A percentile compares a stretch with the other conserved stretches of the same genome.
phyloP scores from a whole-genome alignment of 1,284 basidiomycete species.

The Irpex sp. region DNA sequence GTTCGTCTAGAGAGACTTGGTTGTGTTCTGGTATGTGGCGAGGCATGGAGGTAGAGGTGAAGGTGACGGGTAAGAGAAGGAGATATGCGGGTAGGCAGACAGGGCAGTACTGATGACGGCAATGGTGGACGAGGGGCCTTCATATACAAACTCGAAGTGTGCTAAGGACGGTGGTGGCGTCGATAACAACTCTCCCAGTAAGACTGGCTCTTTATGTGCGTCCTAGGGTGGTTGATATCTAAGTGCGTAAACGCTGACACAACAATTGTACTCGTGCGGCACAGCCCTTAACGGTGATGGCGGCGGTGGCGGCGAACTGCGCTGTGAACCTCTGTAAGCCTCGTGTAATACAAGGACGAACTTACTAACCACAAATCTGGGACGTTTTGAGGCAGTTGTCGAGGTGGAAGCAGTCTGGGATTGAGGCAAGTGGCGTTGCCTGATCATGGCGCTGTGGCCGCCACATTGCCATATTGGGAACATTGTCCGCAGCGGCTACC shows the following conservation, averaged over 20 bases:
- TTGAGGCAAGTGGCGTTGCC: not conserved
- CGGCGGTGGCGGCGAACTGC: not conserved
- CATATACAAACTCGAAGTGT: constrained; percentile 7
- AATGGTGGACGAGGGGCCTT: constrained; percentile 2
- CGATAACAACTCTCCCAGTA: not conserved
- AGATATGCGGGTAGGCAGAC: not conserved
- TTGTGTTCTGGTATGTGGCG: constrained; percentile 27
- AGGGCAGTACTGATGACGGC: not conserved
- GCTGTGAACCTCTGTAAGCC: not conserved
- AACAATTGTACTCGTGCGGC: not conserved
- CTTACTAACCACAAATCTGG: not conserved
- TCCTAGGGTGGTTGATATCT: not conserved
- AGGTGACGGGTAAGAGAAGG: not conserved
- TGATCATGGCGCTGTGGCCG: not conserved
- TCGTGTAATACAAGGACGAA: not conserved
- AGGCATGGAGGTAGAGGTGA: not conserved
- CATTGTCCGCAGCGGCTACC: not conserved
- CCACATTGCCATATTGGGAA: not conserved
- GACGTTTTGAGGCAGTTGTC: not conserved
- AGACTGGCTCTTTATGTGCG: not conserved
- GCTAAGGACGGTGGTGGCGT: not conserved
- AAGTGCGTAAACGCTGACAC: not conserved
- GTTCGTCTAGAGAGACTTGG: constrained; percentile 30
- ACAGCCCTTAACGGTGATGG: not conserved
- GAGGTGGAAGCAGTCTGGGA: not conserved